phyloP scores from a whole-genome alignment of 345 rosid genomes.

The Acer campestre region DNA sequence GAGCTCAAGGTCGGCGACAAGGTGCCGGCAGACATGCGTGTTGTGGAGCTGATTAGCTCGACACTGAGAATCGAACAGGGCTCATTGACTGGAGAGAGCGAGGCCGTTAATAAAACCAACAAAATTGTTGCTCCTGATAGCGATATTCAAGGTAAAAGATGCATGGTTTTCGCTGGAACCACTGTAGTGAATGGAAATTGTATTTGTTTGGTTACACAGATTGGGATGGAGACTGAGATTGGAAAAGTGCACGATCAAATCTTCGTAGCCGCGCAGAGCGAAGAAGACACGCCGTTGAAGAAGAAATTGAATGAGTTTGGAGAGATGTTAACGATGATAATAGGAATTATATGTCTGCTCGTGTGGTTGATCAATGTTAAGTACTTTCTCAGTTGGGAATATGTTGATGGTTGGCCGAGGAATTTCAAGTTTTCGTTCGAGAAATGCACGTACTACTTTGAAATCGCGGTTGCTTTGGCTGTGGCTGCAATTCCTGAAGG shows the following conservation, averaged over 20 bases:
- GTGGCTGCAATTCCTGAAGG: constrained; percentile 86
- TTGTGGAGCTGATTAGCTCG: constrained; percentile 58
- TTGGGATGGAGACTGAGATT: constrained; percentile 68
- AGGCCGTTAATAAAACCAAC: constrained; percentile 60
- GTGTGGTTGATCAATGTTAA: constrained; percentile 78
- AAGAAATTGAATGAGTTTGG: constrained; percentile 74
- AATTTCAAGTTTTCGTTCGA: constrained; percentile 71
- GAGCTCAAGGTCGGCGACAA: constrained; percentile 72
- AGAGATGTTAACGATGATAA: constrained; percentile 53
- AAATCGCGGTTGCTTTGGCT: constrained; percentile 77
- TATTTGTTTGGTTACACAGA: constrained; percentile 59
- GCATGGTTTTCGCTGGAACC: constrained; percentile 70
- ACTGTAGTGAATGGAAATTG: constrained; percentile 72
- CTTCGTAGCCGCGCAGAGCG: constrained; percentile 52
- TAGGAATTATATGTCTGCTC: constrained; percentile 53
- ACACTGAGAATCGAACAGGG: constrained; percentile 67
- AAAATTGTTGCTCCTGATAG: constrained; percentile 40
- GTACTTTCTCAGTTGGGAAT: constrained; percentile 69
- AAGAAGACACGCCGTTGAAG: constrained; percentile 73
- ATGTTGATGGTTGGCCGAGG: constrained; percentile 65
- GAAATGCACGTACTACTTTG: constrained; percentile 73
- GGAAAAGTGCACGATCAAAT: constrained; percentile 72
- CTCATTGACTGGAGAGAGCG: constrained; percentile 73
- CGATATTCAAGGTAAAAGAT: constrained; percentile 67
- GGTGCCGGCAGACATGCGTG: constrained; percentile 75